Percentiles rank a stretch among this genome's conserved stretches.
Conservation (phyloP, 2,329 filamentous ascomycete genomes). For the Nigrospora sphaerica region DNA sequence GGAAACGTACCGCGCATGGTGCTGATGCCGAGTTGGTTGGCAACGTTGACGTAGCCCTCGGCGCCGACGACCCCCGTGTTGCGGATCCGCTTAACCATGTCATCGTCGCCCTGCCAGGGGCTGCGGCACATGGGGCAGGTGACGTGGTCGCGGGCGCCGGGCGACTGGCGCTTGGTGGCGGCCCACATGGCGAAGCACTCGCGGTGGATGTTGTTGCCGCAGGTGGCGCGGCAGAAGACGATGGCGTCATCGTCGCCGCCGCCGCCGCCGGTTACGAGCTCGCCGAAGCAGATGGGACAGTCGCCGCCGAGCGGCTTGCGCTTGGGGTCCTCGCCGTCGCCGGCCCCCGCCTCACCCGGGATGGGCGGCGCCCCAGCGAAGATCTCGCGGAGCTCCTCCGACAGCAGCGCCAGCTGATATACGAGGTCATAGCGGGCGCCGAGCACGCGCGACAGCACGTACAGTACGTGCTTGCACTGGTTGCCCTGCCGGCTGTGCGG, state of each 20-base stretch:
- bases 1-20: conserved; percentile 35
- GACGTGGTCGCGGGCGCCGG: conserved; percentile 23
- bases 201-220: conserved; percentile 48
- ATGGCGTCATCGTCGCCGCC: conserved; percentile 30
- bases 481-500: conserved; percentile 45
- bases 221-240: conserved; percentile 45
- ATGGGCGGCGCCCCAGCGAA: conserved; percentile 47
- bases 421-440: conserved; percentile 46
- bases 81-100: conserved; percentile 33
- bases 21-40: conserved; percentile 51
- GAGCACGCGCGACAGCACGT: conserved; percentile 53
- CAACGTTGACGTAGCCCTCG: conserved; percentile 58
- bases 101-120: conserved; percentile 42
- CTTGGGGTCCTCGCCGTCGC: conserved; percentile 21
- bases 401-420: conserved; percentile 56
- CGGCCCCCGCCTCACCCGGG: conserved; percentile 17
- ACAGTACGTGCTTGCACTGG: conserved; percentile 61
- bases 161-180: conserved; percentile 30
- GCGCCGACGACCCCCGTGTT: conserved; percentile 29
- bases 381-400: conserved; percentile 51
- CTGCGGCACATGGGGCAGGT: conserved; percentile 58
- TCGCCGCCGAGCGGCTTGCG: conserved; percentile 45
- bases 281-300: conserved; percentile 49
- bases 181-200: conserved; percentile 50
- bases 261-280: too few species aligned